Evolutionary conservation across 768 basidiomycete genomes (phyloP).

Genomic region (Fomitopsis pulvina): DNA sequence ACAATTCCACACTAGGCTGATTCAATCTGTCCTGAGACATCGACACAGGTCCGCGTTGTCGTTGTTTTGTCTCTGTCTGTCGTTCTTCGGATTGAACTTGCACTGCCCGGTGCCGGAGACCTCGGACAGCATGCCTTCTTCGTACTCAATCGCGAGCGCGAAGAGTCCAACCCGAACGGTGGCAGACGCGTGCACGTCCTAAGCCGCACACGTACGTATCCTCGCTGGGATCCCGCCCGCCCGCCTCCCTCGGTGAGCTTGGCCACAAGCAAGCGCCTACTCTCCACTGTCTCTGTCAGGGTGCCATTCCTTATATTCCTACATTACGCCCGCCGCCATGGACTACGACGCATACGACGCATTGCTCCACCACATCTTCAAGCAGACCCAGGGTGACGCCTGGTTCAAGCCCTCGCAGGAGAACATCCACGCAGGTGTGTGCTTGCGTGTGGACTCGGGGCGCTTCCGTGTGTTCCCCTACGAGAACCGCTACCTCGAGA

Average conservation of each 20-base stretch:
- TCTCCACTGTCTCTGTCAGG: constrained; percentile 9
- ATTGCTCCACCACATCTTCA: constrained; percentile 74
- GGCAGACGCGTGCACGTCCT: no score
- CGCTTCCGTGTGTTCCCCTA: constrained; percentile 81
- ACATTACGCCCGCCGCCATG: constrained; percentile 37
- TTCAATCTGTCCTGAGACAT: no score
- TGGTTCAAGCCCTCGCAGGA: constrained; percentile 87
- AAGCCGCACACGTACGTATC: no score
- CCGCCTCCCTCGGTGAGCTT: constrained; percentile 8
- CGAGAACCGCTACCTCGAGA: constrained; percentile 71
- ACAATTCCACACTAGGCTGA: no score
- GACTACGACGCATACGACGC: constrained; percentile 82
- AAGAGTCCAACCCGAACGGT: no score
- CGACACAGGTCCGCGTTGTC: no score
- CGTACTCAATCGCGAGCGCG: no score
- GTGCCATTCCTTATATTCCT: constrained; percentile 10
- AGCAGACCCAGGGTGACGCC: constrained; percentile 74
- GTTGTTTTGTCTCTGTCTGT: no score
- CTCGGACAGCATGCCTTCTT: no score
- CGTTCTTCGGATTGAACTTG: no score
- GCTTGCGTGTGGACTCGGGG: constrained; percentile 60
- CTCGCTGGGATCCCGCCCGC: no score
- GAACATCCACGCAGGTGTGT: constrained; percentile 74
- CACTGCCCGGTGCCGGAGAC: no score
- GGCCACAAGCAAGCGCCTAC: constrained; percentile 6